A percentile compares a stretch with the other conserved stretches of the same genome.
Evolutionary conservation across 1,139 yeast species (phyloP).

Genomic region (Saccharomyces hybrid): DNA sequence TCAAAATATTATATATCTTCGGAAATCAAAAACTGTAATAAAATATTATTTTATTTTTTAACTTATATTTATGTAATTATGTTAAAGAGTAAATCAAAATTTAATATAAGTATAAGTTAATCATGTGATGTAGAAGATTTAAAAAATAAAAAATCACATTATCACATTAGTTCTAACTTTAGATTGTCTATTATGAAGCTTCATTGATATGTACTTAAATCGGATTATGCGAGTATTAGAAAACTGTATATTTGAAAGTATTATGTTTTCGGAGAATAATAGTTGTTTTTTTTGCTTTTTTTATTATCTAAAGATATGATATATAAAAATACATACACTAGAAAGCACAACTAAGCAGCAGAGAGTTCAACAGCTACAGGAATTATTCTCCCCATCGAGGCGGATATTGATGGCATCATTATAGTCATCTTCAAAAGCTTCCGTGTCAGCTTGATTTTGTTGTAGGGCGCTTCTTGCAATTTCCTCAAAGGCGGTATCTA

Average conservation of each 20-base stretch:
- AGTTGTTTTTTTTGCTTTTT: neutral
- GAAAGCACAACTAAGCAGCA: neutral
- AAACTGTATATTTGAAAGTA: neutral
- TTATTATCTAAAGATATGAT: neutral
- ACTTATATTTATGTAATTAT: neutral
- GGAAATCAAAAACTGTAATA: neutral
- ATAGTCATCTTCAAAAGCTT: conserved; percentile 83
- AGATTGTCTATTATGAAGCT: neutral
- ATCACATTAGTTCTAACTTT: neutral
- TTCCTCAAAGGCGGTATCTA: conserved; percentile 91
- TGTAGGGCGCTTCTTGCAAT: conserved; percentile 91
- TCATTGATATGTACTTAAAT: neutral
- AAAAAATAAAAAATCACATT: neutral
- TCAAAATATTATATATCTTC: neutral
- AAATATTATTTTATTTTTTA: too few species aligned
- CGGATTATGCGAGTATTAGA: neutral
- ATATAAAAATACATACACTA: neutral
- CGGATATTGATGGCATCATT: conserved; percentile 94
- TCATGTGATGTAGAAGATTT: neutral
- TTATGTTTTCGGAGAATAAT: neutral
- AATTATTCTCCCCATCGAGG: conserved; percentile 68
- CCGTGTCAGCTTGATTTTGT: conserved; percentile 82
- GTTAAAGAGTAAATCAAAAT: neutral
- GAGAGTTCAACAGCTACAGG: conserved; percentile 60
- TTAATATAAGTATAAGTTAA: too few species aligned